Conservation (phyloP, 1,284 basidiomycete species). For the Bjerkandera adusta region DNA sequence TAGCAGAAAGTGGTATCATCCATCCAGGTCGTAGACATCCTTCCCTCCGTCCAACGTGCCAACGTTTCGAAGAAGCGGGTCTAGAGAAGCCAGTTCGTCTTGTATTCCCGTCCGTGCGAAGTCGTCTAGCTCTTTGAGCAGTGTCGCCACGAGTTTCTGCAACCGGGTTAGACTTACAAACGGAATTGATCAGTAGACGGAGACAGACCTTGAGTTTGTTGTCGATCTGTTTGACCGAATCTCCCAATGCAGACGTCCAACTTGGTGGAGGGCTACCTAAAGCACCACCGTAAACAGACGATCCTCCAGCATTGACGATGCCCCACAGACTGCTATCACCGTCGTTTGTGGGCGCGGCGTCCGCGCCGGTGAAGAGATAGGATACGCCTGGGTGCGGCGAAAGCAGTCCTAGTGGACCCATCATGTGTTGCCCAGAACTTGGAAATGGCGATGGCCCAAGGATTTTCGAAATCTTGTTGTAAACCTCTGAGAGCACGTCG, state of each 20-base stretch:
- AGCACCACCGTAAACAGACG: constrained; percentile 33
- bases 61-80: constrained; percentile 69
- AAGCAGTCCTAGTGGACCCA: constrained; percentile 70
- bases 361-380: constrained; percentile 58
- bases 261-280: constrained; percentile 51
- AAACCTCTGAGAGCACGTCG: constrained; percentile 83
- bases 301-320: constrained; percentile 54
- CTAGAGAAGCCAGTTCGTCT: constrained; percentile 77
- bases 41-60: constrained; percentile 24
- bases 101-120: constrained; percentile 77
- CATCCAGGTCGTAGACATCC: constrained; percentile 50
- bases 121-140: constrained; percentile 81
- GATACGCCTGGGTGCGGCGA: constrained; percentile 79
- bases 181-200: constrained; percentile 4
- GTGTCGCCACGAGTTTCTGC: constrained; percentile 74
- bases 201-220: constrained; percentile 72
- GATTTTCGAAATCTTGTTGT: constrained; percentile 79
- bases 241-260: constrained; percentile 63
- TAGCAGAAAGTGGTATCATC: constrained; percentile 43
- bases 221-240: constrained; percentile 78
- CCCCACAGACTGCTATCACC: constrained; percentile 62
- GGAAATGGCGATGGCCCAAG: constrained; percentile 76
- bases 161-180: background rate
- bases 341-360: constrained; percentile 32
- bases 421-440: constrained; percentile 64